phyloP scores from a whole-genome alignment of 1,284 basidiomycete species.

The Melanopsichium pennsylvanicum region DNA sequence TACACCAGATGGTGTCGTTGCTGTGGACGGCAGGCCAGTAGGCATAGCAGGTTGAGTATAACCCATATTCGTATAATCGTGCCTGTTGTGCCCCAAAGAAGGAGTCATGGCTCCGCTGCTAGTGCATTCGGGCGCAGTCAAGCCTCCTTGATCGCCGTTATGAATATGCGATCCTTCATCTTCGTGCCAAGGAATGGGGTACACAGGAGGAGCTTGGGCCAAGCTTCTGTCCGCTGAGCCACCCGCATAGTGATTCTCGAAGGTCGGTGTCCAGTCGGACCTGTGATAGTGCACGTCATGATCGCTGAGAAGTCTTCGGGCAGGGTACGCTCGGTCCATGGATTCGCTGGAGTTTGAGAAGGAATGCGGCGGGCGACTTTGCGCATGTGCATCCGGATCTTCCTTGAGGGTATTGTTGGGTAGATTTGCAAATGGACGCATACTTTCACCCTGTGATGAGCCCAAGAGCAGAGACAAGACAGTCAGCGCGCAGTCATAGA shows the following conservation, averaged over 20 bases:
- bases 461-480: not conserved
- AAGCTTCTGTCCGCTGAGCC: not conserved
- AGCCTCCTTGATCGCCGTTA: not conserved
- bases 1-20: not conserved
- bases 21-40: not conserved
- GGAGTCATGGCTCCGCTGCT: not conserved
- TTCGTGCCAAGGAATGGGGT: conserved; percentile 14
- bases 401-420: conserved; percentile 1
- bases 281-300: not conserved
- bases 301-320: not conserved
- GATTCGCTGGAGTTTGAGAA: not conserved
- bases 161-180: not conserved
- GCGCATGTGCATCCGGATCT: conserved; percentile 1
- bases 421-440: not conserved
- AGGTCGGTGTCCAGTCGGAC: not conserved
- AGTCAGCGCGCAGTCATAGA: not conserved
- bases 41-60: not conserved
- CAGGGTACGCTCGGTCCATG: not conserved
- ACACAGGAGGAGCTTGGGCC: not conserved
- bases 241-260: not conserved
- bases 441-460: not conserved
- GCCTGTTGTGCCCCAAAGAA: conserved; percentile 1
- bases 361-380: not conserved
- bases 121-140: not conserved
- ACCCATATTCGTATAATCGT: not conserved